Evolutionary conservation across 768 basidiomycete genomes (phyloP).

Genomic region (Dentipellis fragilis): DNA sequence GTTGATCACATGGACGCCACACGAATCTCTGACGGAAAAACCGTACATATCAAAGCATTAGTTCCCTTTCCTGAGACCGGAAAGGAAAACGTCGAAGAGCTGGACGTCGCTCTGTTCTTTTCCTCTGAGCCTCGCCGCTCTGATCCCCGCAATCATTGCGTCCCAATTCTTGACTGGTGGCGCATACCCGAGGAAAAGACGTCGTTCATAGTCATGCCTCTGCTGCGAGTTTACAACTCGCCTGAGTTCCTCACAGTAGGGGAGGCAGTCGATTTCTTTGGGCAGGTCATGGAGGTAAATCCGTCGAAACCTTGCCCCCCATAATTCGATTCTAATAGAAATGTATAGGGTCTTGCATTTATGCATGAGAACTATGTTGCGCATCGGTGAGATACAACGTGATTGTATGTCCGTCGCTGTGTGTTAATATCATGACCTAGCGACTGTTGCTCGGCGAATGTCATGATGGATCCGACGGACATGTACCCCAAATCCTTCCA

Average conservation of each 20-base stretch:
- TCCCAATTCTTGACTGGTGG: constrained; percentile 15
- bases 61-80: background rate
- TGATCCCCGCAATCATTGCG: constrained; percentile 19
- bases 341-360: background rate
- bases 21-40: background rate
- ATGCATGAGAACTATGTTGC: background rate
- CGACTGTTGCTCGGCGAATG: constrained; percentile 4
- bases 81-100: background rate
- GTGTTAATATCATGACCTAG: too few species aligned
- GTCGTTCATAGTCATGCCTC: constrained; percentile 23
- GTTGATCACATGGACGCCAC: background rate
- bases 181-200: constrained; percentile 6
- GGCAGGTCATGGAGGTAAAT: constrained; percentile 25
- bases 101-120: background rate
- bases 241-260: constrained; percentile 24
- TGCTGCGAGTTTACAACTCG: constrained; percentile 15
- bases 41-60: background rate
- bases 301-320: too few species aligned
- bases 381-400: background rate
- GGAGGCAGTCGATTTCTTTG: constrained; percentile 22
- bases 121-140: constrained; percentile 1
- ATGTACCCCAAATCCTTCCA: constrained; percentile 10
- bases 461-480: constrained; percentile 8
- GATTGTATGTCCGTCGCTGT: too few species aligned
- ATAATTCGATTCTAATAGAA: too few species aligned